phyloP scores from a whole-genome alignment of 768 basidiomycete species.

The Lanmaoa pseudosensibilis region DNA sequence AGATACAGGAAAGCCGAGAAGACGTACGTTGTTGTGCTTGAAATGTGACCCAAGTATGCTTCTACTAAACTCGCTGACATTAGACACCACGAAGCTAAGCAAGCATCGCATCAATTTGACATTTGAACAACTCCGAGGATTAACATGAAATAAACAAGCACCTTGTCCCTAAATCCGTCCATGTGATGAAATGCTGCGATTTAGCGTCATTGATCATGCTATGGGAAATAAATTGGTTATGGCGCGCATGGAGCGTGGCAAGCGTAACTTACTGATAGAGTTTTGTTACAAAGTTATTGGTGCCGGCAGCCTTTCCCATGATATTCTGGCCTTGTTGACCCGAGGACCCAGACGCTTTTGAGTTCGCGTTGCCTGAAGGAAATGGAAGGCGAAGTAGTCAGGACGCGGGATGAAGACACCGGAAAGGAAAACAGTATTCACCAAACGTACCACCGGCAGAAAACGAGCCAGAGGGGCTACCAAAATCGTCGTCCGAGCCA shows the following conservation, averaged over 20 bases:
- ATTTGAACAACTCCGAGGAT: neutral
- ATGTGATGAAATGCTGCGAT: conserved; percentile 75
- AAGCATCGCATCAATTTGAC: neutral
- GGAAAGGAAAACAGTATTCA: neutral
- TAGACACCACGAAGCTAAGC: conserved; percentile 74
- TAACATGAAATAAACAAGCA: conserved; percentile 14
- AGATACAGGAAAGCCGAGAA: conserved; percentile 19
- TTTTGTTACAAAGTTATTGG: conserved; percentile 87
- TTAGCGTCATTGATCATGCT: conserved; percentile 89
- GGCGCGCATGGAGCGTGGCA: neutral
- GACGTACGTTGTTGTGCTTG: conserved; percentile 83
- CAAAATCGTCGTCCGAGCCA: conserved; percentile 27
- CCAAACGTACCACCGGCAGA: conserved; percentile 9
- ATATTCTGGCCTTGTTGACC: conserved; percentile 47
- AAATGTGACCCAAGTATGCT: conserved; percentile 85
- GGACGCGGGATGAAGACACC: neutral
- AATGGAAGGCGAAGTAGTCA: neutral
- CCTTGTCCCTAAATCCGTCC: conserved; percentile 81
- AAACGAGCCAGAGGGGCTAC: conserved; percentile 18
- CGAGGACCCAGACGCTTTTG: conserved; percentile 19
- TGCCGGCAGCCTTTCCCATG: conserved; percentile 63
- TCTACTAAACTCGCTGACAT: conserved; percentile 82
- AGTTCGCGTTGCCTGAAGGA: conserved; percentile 6
- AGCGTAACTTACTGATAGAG: conserved; percentile 69
- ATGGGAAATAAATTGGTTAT: conserved; percentile 2